A percentile compares a stretch with the other conserved stretches of the same genome.
phyloP scores from a whole-genome alignment of 2,329 filamentous ascomycete species.

The Mycosphaerella sp. region DNA sequence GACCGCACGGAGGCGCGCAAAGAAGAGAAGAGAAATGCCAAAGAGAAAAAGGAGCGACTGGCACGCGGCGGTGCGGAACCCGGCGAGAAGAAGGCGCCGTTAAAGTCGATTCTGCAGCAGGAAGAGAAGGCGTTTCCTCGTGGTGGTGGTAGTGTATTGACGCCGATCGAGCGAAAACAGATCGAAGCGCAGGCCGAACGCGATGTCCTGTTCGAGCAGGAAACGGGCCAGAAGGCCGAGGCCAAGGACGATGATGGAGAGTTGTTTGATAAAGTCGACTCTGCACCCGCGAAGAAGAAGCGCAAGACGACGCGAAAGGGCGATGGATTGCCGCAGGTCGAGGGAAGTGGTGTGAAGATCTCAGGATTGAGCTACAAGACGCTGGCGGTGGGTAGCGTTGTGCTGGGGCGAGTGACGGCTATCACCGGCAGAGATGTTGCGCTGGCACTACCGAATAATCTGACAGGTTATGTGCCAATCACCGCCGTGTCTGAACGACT shows the following conservation, averaged over 20 bases:
- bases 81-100: slow-evolving; percentile 26
- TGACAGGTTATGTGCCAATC: slow-evolving; percentile 81
- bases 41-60: slow-evolving; percentile 23
- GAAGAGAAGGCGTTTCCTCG: slow-evolving; percentile 89
- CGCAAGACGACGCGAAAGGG: slow-evolving; percentile 36
- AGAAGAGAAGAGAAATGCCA: slow-evolving; percentile 16
- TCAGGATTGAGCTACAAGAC: slow-evolving; percentile 67
- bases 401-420: slow-evolving; percentile 77
- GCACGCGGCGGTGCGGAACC: slow-evolving; percentile 15
- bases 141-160: slow-evolving; percentile 84
- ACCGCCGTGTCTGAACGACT: slow-evolving; percentile 83
- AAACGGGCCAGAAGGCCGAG: slow-evolving; percentile 54
- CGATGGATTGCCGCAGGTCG: slow-evolving; percentile 32
- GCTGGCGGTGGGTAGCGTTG: slow-evolving; percentile 73
- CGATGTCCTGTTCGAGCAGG: slow-evolving; percentile 85
- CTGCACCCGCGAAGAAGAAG: slow-evolving; percentile 43
- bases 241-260: slow-evolving; percentile 47
- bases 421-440: slow-evolving; percentile 75
- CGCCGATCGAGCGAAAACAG: slow-evolving; percentile 91
- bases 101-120: slow-evolving; percentile 52
- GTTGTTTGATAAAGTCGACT: slow-evolving; percentile 38
- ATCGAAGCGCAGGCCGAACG: slow-evolving; percentile 89
- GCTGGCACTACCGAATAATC: slow-evolving; percentile 83
- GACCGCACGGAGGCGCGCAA: slow-evolving; percentile 9
- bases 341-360: slow-evolving; percentile 35